Base-by-base conservation (phyloP, 169 alveolate genomes). In the Eimeria necatrix region DNA sequence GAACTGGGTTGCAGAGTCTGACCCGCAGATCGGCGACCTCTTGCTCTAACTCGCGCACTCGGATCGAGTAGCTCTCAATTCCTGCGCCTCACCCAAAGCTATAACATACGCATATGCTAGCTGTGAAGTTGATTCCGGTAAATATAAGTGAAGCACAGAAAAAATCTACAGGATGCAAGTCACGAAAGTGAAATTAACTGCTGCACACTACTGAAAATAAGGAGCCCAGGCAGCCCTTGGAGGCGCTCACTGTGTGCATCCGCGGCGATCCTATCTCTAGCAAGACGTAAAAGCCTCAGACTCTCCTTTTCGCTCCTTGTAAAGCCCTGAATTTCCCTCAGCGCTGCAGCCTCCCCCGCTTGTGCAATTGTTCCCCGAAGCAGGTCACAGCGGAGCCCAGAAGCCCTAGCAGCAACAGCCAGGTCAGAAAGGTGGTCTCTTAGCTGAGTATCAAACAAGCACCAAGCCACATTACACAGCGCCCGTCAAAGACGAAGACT, bases 181-280 rank as follows among this genome's bases (percentile, higher is more conserved):
- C 48, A 20, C 16, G 22, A 20, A 48, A 18, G 86, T 18, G n/a
- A 24, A 74, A 74, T 32, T 14, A 49, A 48, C 46, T n/a, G 24
- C 41, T 48, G 22, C 59, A 32, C 41, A 10, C 7, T 41, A 0
- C 32, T 22, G 49, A 14, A 4, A 20, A 48, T 81, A 61, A 20
- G 46, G 41, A n/a, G 52, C 81, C 49, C 0, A 9, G 22, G n/a
- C 9, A 0, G 83, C 68, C 7, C 32, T 22, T 41, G 24, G 56
- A 24, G 16, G 68, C 4, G 10, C 95, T 70, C 78, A 94, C 97
- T 86, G 64, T 96, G 94, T 22, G 97, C 94, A 92, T 96, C 97
- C n/a, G 97, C 97, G 53, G 96, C 97, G 49, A 96, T 96, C 71
- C 97, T 83, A 73, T 93, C 96, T 78, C 96, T 86, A 20, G 97